Base-by-base conservation (phyloP, 495 filamentous ascomycete genomes). In the Penicillium soppii region DNA sequence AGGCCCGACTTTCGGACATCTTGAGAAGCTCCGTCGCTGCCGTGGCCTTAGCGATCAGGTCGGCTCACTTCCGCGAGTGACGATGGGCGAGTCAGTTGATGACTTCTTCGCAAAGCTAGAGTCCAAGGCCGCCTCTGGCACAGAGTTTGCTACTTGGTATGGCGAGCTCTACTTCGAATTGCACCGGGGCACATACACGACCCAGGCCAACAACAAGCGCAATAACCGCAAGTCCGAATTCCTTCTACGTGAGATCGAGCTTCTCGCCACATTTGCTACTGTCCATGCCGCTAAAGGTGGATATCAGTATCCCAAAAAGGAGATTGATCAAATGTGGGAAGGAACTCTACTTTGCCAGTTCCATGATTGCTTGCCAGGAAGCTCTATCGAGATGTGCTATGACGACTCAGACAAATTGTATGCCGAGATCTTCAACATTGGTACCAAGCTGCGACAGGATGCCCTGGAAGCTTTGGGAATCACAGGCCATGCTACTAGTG, bases 121-220 rank as follows among this genome's bases (percentile, higher is more conserved):
- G 71, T 79, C 83, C 59, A 88, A 84, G 54, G 78, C 72, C 26
- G 76, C 79, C 30, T 79, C 85, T 35, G 91, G 89, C 10, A 82
- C 82, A 1, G 76, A 90, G n/a, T 85, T 96, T 32, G 87, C 89
- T 22, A 97, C 94, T 0, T 98, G 94, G 94, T 96, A 96, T 62
- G 94, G 94, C 22, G 94, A 98, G 73, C 82, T 98, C 17, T 98
- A 98, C 67, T 92, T 98, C 59, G 94, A 98, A 69, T 79, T 97
- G 20, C 94, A 98, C 63, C 86, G 94, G 43, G 94, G 94, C 43
- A 96, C 91, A 7, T 97, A 97, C 71, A 98, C 94, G 1, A 96
- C 92, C 0, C 94, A 98, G 65, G 88, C 91, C 36, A 95, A 96
- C 68, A 98, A 96, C 72, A 98, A 98, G 70, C 82, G 82, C 47